These are phyloP conservation scores for Mycena venus DNA, from an alignment of 768 basidiomycete species.

Conservation along the genomic window DNA sequence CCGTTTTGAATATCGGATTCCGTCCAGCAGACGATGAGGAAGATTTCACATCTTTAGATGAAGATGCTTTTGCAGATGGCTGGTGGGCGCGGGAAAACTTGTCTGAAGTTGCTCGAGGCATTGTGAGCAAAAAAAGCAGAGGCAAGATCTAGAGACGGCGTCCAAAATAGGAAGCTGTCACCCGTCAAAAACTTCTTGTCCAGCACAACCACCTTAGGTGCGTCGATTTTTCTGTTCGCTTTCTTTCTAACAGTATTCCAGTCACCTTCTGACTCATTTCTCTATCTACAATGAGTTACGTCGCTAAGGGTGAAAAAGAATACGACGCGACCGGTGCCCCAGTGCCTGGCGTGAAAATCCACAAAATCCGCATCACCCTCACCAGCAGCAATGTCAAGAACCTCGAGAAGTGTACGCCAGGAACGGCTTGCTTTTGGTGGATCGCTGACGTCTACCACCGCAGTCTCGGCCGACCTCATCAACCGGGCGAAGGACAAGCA, in stretches of 20 bases:
- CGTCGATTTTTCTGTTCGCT: not conserved
- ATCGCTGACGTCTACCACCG: not conserved
- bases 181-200: not conserved
- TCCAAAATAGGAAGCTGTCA: no score
- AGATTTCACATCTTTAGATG: no score
- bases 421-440: not conserved
- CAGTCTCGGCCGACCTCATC: constrained; percentile 96
- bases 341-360: constrained; percentile 80
- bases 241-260: constrained; percentile 38
- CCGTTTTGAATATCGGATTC: constrained; percentile 96
- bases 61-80: constrained; percentile 69
- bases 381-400: constrained; percentile 98
- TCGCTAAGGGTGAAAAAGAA: constrained; percentile 98
- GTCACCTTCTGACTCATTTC: constrained; percentile 89
- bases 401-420: constrained; percentile 95
- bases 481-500: constrained; percentile 99
- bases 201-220: constrained; percentile 25
- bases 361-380: constrained; percentile 99
- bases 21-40: constrained; percentile 62
- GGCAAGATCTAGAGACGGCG: no score
- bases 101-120: constrained; percentile 87
- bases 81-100: constrained; percentile 81
- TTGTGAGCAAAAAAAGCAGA: constrained; percentile 47
- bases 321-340: constrained; percentile 93
- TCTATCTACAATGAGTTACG: constrained; percentile 88